Percentiles rank a stretch among this genome's conserved stretches.
These are phyloP conservation scores for Geotrichum fermentans DNA, from an alignment of 1,139 yeast genomes.

Conservation along the genomic window DNA sequence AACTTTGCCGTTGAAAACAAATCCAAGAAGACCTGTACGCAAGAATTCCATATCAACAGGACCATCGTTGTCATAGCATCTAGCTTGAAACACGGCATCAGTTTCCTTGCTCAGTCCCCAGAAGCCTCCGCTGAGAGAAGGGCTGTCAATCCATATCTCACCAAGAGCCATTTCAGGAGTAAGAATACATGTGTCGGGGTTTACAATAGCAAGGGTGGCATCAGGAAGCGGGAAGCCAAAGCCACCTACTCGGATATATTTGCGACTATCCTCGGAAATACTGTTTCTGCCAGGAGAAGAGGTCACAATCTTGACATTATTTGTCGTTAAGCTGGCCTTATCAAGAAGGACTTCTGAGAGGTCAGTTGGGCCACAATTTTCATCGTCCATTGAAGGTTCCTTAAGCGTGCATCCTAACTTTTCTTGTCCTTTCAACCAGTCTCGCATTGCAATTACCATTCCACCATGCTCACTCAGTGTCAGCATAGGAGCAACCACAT, in stretches of 20 bases:
- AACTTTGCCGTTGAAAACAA: constrained; percentile 78
- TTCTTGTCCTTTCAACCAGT: constrained; percentile 67
- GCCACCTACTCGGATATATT: constrained; percentile 69
- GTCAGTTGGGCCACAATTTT: constrained; percentile 41
- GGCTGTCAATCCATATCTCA: constrained; percentile 94
- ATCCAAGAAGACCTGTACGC: constrained; percentile 87
- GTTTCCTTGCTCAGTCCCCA: constrained; percentile 72
- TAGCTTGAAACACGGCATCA: constrained; percentile 73
- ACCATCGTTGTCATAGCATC: constrained; percentile 67
- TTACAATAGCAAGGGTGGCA: constrained; percentile 87
- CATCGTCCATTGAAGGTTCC: constrained; percentile 34
- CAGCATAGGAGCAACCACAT: constrained; percentile 82
- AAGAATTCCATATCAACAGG: constrained; percentile 70
- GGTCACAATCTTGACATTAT: constrained; percentile 65
- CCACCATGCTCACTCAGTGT: constrained; percentile 95
- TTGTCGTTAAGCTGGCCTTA: constrained; percentile 73
- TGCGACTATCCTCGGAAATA: constrained; percentile 44
- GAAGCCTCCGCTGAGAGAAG: constrained; percentile 82
- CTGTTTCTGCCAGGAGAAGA: constrained; percentile 46
- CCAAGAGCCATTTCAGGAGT: constrained; percentile 80
- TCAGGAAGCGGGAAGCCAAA: constrained; percentile 95
- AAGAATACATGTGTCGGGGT: constrained; percentile 76
- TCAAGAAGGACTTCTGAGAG: constrained; percentile 73
- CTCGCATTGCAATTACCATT: constrained; percentile 85
- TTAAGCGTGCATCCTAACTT: constrained; percentile 44